phyloP scores from a whole-genome alignment of 2,329 filamentous ascomycete species.

The Aciculosporium take region DNA sequence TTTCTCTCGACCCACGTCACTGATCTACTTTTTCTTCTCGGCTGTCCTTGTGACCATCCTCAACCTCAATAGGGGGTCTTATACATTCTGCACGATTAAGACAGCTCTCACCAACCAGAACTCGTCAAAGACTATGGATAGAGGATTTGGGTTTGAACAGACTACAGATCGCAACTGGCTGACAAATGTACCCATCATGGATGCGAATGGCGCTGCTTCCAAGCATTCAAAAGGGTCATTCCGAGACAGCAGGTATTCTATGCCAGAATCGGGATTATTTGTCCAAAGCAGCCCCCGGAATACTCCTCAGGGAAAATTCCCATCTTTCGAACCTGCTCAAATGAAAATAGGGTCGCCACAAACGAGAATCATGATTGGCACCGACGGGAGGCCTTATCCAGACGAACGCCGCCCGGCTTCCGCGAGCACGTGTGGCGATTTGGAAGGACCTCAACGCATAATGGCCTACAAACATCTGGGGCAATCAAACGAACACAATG shows the following conservation, averaged over 20 bases:
- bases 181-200: neutral
- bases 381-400: neutral
- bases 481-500: conserved; percentile 1
- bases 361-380: neutral
- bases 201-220: neutral
- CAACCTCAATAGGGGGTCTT: neutral
- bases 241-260: neutral
- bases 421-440: conserved; percentile 17
- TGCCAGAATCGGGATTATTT: neutral
- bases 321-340: neutral
- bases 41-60: neutral
- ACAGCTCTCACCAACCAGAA: neutral
- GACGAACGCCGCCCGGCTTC: conserved; percentile 7
- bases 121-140: neutral
- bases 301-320: neutral
- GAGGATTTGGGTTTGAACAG: neutral
- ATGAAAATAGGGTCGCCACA: neutral
- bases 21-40: neutral
- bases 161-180: neutral
- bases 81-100: neutral
- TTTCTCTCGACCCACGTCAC: neutral
- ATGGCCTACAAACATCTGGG: conserved; percentile 8
- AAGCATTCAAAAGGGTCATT: neutral
- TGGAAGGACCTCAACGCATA: conserved; percentile 15
- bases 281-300: neutral